Conservation (phyloP, 805 yeast species). For the Myxozyma lipomycoides region DNA sequence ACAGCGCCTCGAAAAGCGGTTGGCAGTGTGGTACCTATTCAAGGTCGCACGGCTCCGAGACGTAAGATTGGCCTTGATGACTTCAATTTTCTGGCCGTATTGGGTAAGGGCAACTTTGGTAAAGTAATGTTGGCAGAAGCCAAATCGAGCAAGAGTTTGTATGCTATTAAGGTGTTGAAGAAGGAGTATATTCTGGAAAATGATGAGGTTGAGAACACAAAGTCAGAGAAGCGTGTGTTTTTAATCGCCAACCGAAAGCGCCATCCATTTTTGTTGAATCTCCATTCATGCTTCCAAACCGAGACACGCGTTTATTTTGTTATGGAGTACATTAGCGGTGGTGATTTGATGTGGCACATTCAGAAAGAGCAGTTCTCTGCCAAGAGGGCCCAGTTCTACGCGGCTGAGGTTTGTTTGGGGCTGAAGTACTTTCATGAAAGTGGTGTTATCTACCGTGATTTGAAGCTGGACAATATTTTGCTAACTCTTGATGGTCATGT, state of each 20-base stretch:
- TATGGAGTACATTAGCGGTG: conserved; percentile 97
- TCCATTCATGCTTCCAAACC: conserved; percentile 95
- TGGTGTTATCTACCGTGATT: conserved; percentile 93
- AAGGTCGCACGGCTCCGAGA: conserved; percentile 50
- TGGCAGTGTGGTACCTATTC: conserved; percentile 2
- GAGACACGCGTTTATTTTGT: conserved; percentile 96
- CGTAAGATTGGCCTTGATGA: conserved; percentile 78
- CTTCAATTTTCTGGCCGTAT: conserved; percentile 86
- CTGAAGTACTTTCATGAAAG: conserved; percentile 90
- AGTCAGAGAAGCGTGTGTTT: conserved; percentile 91
- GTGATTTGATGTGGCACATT: conserved; percentile 99
- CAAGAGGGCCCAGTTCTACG: conserved; percentile 92
- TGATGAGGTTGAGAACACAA: conserved; percentile 92
- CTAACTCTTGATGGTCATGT: conserved; percentile 89
- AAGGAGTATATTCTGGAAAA: conserved; percentile 93
- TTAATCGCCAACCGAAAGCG: conserved; percentile 73
- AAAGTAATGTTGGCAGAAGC: conserved; percentile 97
- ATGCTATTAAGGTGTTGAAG: conserved; percentile 95
- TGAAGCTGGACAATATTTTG: conserved; percentile 90
- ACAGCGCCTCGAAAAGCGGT: conserved; percentile 10
- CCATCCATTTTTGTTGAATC: conserved; percentile 88
- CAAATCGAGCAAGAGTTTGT: conserved; percentile 69
- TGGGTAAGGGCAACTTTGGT: conserved; percentile 98
- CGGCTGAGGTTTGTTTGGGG: conserved; percentile 91
- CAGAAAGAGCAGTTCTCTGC: conserved; percentile 87